phyloP scores from a whole-genome alignment of 345 rosid species.

The Stellera chamaejasme region DNA sequence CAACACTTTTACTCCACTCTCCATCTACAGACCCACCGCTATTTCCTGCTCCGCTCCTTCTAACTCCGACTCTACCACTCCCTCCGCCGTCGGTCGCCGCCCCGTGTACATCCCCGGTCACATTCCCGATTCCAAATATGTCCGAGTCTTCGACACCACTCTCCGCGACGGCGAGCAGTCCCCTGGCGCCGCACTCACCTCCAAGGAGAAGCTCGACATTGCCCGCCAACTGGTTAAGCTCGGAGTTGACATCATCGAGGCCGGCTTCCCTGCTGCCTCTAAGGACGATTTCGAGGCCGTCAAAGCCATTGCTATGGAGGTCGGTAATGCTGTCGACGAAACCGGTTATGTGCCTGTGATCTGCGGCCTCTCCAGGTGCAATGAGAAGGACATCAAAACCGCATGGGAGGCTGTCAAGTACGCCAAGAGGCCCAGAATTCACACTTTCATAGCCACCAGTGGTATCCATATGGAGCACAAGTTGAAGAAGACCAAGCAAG shows the following conservation, averaged over 20 bases:
- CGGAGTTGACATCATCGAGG: constrained; percentile 90
- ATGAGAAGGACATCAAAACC: constrained; percentile 55
- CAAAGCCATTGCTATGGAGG: constrained; percentile 53
- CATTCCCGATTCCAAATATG: constrained; percentile 65
- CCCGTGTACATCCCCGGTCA: constrained; percentile 66
- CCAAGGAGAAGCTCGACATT: constrained; percentile 82
- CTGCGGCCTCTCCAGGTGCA: constrained; percentile 88
- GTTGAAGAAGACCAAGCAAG: constrained; percentile 57
- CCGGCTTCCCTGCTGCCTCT: constrained; percentile 90
- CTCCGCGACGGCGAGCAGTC: constrained; percentile 99
- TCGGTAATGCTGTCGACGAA: constrained; percentile 57
- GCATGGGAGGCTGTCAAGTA: constrained; percentile 93
- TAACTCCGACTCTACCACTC: constrained; percentile 16
- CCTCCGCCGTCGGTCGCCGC: constrained; percentile 26
- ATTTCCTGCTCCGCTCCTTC: constrained; percentile 15
- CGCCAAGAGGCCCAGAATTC: constrained; percentile 79
- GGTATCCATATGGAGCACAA: constrained; percentile 76
- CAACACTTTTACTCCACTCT: constrained; percentile 9
- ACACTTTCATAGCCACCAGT: constrained; percentile 86
- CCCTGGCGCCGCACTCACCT: constrained; percentile 90
- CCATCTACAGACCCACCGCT: constrained; percentile 17
- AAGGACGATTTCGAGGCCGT: constrained; percentile 92
- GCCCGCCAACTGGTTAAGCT: constrained; percentile 84
- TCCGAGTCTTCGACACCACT: constrained; percentile 89
- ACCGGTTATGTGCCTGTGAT: constrained; percentile 83